Evolutionary conservation across 345 rosid genomes (phyloP), one percentile per base, ranked within the genome.

Genomic region (Hevea brasiliensis): DNA sequence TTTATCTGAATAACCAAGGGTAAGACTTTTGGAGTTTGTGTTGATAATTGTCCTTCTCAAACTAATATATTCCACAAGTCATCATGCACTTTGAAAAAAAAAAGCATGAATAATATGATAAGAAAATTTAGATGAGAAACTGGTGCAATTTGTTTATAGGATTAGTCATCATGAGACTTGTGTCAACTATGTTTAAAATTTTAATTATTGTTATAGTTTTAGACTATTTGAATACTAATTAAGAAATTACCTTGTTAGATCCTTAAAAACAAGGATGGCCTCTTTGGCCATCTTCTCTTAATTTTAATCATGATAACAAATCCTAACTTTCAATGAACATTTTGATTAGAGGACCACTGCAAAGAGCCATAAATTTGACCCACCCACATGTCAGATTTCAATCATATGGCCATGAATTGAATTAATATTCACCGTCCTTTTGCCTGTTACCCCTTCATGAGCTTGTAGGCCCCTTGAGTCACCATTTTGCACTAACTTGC

Each of bases 301-400:
- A 23, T 35, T 9, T 42, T 26, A 12, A 40, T 72, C 42, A 37
- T 61, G 63, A 65, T 42, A 57, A 42, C n/a, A 56, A 45, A 32
- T 60, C n/a, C 2, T 13, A 74, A 23, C 42, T 58, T 47, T 57
- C 54, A 60, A 51, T 27, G 55, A 57, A 27, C 72, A 68, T 59
- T 74, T 56, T 61, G 64, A 45, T 70, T 27, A 35, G 51, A 61
- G 65, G 82, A 64, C 76, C 82, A 80, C 51, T 23, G 51, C 71
- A 65, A 61, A 57, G 62, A 35, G 76, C 42, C 78, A 73, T 37
- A 47, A 78, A 72, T 72, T 78, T 76, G 80, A 81, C 78, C 72
- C 47, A 18, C 23, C 32, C 61, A 60, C 61, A 42, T 57, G 35
- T 60, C 76, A 64, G 74, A 67, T 70, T 77, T 79, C 76, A 77